Percentiles rank a stretch among this genome's conserved stretches.
These are phyloP conservation scores for Fomes fomentarius DNA, from an alignment of 1,284 basidiomycete genomes.

Conservation along the genomic window DNA sequence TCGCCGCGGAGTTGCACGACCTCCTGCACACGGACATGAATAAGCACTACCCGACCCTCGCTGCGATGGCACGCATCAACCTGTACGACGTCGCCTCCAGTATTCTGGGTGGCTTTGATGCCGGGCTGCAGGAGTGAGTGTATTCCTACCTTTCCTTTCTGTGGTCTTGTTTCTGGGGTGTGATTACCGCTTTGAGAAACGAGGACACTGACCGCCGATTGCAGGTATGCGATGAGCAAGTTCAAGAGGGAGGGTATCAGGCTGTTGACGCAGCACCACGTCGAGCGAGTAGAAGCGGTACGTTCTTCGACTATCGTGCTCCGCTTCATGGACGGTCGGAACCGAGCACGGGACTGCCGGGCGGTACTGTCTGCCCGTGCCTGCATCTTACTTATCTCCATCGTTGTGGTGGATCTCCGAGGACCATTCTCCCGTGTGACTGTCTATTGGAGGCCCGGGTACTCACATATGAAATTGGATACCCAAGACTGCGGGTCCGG, in stretches of 20 bases:
- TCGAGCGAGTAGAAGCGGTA: slow-evolving; percentile 76
- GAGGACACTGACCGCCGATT: slow-evolving; percentile 2
- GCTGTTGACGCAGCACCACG: slow-evolving; percentile 78
- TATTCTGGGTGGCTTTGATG: slow-evolving; percentile 83
- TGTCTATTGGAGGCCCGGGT: too few relatives aligned
- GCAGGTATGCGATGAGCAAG: slow-evolving; percentile 70
- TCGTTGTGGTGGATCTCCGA: slow-evolving; percentile 5
- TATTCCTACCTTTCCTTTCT: too few relatives aligned
- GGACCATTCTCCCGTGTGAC: too few relatives aligned
- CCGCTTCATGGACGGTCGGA: background rate
- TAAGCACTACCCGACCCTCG: slow-evolving; percentile 66
- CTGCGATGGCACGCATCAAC: slow-evolving; percentile 67
- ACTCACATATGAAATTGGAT: too few relatives aligned
- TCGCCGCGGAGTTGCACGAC: slow-evolving; percentile 87
- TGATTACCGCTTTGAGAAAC: background rate
- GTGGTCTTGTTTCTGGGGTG: background rate
- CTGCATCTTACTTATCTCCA: background rate
- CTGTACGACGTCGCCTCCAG: slow-evolving; percentile 82
- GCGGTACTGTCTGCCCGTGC: too few relatives aligned
- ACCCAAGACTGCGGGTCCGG: too few relatives aligned
- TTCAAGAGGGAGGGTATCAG: slow-evolving; percentile 81
- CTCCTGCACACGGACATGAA: slow-evolving; percentile 78
- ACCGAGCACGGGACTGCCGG: background rate
- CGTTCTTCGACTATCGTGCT: too few relatives aligned
- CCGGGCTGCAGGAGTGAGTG: slow-evolving; percentile 65